Evolutionary conservation across 1,284 basidiomycete genomes (phyloP).

Genomic region (Caloboletus firmus): DNA sequence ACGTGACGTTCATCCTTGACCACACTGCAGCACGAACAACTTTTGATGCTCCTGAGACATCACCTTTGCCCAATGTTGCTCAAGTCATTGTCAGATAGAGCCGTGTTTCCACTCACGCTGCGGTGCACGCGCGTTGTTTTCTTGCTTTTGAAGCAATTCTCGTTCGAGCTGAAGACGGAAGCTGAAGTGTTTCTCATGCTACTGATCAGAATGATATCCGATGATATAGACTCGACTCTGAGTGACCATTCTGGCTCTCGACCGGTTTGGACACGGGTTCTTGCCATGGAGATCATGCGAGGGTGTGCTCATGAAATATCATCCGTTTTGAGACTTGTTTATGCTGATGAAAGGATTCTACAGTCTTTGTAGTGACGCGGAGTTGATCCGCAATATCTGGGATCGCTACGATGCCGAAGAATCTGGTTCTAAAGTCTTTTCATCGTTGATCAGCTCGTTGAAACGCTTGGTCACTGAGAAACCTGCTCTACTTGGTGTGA

Average conservation of each 20-base stretch:
- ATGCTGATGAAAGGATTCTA: slow-evolving; percentile 6
- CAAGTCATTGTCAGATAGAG: slow-evolving; percentile 80
- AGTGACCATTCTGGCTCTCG: slow-evolving; percentile 45
- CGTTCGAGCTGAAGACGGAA: slow-evolving; percentile 74
- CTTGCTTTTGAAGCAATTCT: slow-evolving; percentile 90
- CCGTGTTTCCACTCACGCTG: slow-evolving; percentile 84
- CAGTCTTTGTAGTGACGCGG: slow-evolving; percentile 79
- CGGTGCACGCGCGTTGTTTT: slow-evolving; percentile 93
- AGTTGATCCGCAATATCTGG: slow-evolving; percentile 81
- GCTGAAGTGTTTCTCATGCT: slow-evolving; percentile 83
- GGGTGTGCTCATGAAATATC: slow-evolving; percentile 47
- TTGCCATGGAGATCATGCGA: slow-evolving; percentile 89
- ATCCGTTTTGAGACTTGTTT: not conserved
- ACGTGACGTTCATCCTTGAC: slow-evolving; percentile 2
- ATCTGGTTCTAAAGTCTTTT: slow-evolving; percentile 69
- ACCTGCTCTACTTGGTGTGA: slow-evolving; percentile 77
- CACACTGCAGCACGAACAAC: slow-evolving; percentile 66
- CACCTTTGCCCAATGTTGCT: slow-evolving; percentile 90
- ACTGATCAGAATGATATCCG: slow-evolving; percentile 75
- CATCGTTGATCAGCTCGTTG: slow-evolving; percentile 76
- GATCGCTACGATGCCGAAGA: slow-evolving; percentile 74
- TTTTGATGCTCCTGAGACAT: slow-evolving; percentile 81
- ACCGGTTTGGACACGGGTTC: slow-evolving; percentile 84
- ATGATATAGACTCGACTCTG: slow-evolving; percentile 51
- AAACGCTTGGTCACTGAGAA: slow-evolving; percentile 86